phyloP scores from a whole-genome alignment of 2,329 filamentous ascomycete species.

The Talaromyces pinophilus region DNA sequence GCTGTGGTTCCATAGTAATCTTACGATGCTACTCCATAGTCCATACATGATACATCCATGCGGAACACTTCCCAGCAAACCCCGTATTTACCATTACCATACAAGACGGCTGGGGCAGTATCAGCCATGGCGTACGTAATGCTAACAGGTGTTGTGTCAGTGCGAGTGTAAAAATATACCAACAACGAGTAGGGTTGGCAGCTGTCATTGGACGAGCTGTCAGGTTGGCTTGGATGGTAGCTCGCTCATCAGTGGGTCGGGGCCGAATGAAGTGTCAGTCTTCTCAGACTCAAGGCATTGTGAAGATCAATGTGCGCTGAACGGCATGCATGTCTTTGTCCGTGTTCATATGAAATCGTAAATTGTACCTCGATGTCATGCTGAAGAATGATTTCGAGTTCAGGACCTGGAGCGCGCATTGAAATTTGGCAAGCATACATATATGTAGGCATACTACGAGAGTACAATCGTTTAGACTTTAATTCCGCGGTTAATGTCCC shows the following conservation, averaged over 20 bases:
- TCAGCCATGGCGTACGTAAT: neutral
- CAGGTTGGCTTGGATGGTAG: neutral
- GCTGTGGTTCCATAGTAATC: neutral
- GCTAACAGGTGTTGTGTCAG: neutral
- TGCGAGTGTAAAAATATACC: neutral
- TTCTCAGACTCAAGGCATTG: neutral
- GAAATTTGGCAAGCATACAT: neutral
- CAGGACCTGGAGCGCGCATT: neutral
- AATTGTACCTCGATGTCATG: neutral
- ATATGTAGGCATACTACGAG: neutral
- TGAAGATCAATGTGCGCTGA: neutral
- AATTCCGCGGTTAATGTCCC: neutral
- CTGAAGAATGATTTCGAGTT: neutral
- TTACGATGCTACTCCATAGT: neutral
- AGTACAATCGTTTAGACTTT: neutral
- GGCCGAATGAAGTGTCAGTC: neutral
- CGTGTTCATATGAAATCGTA: too few species aligned
- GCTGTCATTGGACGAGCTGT: neutral
- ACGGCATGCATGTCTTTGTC: neutral
- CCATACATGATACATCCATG: neutral
- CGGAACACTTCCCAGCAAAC: neutral
- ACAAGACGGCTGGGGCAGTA: neutral
- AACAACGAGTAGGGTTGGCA: neutral
- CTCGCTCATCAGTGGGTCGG: neutral
- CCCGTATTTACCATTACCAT: neutral